Evolutionary conservation across 1,284 basidiomycete species (phyloP).

Genomic region (Papiliotrema nemorosa): DNA sequence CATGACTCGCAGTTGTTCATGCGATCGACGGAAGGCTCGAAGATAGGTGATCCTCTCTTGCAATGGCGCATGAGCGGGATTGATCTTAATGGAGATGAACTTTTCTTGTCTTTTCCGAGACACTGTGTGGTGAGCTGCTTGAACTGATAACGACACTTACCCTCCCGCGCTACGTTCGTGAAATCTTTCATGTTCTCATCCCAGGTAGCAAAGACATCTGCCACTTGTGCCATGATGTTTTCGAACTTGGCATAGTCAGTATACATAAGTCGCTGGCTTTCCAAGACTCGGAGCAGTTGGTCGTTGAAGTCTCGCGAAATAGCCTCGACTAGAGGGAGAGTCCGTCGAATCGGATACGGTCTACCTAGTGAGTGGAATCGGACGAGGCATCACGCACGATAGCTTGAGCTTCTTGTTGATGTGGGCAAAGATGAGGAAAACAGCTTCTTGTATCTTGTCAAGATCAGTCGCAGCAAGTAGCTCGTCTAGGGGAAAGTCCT

Average conservation of each 20-base stretch:
- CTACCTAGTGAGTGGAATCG: conserved; percentile 14
- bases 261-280: conserved; percentile 84
- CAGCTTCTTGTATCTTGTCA: conserved; percentile 85
- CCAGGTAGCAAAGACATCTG: conserved; percentile 87
- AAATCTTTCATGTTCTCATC: conserved; percentile 98
- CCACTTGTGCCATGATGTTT: conserved; percentile 69
- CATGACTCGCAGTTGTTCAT: conserved; percentile 96
- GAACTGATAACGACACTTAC: conserved; percentile 15
- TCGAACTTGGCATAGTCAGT: conserved; percentile 94
- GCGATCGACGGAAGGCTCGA: conserved; percentile 90
- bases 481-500: conserved; percentile 96
- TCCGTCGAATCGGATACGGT: conserved; percentile 92
- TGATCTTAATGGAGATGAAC: conserved; percentile 96
- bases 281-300: conserved; percentile 84
- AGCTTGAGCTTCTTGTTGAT: conserved; percentile 93
- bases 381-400: conserved; percentile 52
- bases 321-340: conserved; percentile 93
- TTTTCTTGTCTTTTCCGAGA: conserved; percentile 86
- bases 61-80: conserved; percentile 82
- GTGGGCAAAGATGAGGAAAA: conserved; percentile 84
- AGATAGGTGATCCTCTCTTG: conserved; percentile 86
- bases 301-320: conserved; percentile 97
- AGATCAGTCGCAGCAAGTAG: conserved; percentile 93
- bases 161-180: conserved; percentile 90
- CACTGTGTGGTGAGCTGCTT: conserved; percentile 49